Percentiles rank a stretch among this genome's conserved stretches.
These are phyloP conservation scores for Populus nigra DNA, from an alignment of 345 rosid species.

Conservation along the genomic window DNA sequence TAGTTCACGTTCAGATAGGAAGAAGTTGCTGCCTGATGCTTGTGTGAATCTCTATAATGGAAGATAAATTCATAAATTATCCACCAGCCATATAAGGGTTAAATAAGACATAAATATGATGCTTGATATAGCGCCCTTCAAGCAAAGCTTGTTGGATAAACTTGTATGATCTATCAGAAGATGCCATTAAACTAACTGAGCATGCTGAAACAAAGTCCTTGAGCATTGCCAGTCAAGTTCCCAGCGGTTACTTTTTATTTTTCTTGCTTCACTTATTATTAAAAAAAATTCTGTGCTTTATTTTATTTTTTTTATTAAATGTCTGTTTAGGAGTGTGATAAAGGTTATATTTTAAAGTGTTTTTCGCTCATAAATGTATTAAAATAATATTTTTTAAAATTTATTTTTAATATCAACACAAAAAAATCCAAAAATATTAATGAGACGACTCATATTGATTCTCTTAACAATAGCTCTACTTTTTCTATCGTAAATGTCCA, in stretches of 20 bases:
- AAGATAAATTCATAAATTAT: neutral
- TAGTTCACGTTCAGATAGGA: constrained; percentile 64
- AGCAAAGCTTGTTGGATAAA: neutral
- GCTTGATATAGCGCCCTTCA: neutral
- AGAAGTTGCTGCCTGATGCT: constrained; percentile 48
- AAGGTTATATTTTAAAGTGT: too few species aligned
- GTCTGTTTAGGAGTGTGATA: too few species aligned
- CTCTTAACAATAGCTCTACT: neutral
- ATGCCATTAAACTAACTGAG: neutral
- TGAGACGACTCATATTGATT: neutral
- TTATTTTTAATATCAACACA: too few species aligned
- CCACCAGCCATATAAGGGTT: neutral
- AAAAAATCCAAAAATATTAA: too few species aligned
- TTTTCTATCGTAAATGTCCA: neutral
- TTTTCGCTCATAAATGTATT: too few species aligned
- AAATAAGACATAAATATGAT: neutral
- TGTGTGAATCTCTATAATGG: constrained; percentile 43
- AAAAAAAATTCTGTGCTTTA: neutral
- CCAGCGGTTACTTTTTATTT: neutral
- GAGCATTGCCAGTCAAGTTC: constrained; percentile 2
- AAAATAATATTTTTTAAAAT: too few species aligned
- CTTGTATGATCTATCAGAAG: neutral
- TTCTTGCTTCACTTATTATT: neutral
- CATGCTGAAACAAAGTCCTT: neutral
- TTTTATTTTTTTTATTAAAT: neutral